Conservation (phyloP, 2,329 filamentous ascomycete genomes). For the Cladosporium sp. region DNA sequence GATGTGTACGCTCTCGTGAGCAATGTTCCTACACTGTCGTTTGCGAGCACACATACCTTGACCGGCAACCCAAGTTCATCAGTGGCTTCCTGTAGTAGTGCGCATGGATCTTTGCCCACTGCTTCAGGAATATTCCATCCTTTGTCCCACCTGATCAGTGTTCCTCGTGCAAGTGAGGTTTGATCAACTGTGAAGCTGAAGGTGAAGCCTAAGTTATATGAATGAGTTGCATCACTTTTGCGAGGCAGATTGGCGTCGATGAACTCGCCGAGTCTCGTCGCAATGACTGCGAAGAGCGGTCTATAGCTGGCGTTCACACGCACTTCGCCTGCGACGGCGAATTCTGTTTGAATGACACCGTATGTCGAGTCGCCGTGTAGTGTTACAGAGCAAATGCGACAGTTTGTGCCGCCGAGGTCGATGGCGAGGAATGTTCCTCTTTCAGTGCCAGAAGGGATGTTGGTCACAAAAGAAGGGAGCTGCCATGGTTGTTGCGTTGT, state of each 20-base stretch:
- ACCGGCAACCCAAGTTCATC: background rate
- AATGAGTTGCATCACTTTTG: too few species aligned
- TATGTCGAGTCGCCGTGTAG: background rate
- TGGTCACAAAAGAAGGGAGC: background rate
- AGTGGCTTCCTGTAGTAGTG: background rate
- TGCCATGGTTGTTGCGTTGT: too few species aligned
- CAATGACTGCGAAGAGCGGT: background rate
- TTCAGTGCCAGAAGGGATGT: background rate
- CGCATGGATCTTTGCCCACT: background rate
- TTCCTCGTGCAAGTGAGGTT: background rate
- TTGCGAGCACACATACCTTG: background rate
- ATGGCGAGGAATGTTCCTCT: background rate
- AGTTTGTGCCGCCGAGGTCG: background rate
- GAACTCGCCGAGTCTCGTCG: background rate
- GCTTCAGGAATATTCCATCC: background rate
- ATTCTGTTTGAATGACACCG: background rate
- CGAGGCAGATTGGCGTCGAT: background rate
- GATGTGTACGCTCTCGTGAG: background rate
- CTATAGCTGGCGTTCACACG: background rate
- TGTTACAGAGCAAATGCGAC: background rate
- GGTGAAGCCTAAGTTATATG: background rate
- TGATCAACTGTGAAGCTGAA: background rate
- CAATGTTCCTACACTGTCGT: background rate
- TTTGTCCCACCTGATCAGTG: background rate
- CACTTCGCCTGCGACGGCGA: background rate